Percentiles rank a stretch among this genome's conserved stretches.
Conservation (phyloP, 257 asterid genomes). For the Sherardia arvensis region DNA sequence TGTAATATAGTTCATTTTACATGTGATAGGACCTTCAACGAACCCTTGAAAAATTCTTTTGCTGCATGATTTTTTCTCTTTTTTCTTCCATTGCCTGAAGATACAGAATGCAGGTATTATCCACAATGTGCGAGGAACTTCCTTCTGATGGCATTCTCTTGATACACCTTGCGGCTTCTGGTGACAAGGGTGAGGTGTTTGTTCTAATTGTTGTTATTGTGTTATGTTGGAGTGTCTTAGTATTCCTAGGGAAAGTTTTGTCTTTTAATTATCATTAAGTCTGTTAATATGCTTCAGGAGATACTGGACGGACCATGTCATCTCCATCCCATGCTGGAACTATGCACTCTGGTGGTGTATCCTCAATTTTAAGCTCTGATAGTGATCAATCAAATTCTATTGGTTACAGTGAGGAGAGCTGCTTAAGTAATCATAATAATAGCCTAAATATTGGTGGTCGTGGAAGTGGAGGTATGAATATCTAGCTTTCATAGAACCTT, state of each 20-base stretch:
- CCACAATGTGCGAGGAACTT: slow-evolving; percentile 90
- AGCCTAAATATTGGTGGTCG: slow-evolving; percentile 66
- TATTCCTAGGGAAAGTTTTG: background rate
- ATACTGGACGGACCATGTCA: slow-evolving; percentile 32
- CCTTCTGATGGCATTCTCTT: slow-evolving; percentile 82
- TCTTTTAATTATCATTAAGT: slow-evolving; percentile 8
- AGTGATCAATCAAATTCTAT: slow-evolving; percentile 29
- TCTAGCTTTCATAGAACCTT: background rate
- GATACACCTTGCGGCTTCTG: slow-evolving; percentile 73
- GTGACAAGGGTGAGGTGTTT: slow-evolving; percentile 24
- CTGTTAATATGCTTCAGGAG: slow-evolving; percentile 41
- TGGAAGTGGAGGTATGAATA: slow-evolving; percentile 63
- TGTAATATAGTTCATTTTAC: background rate
- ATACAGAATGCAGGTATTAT: slow-evolving; percentile 59
- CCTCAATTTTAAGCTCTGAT: slow-evolving; percentile 29
- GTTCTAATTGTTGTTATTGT: background rate
- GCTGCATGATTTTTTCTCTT: background rate
- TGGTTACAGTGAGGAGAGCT: slow-evolving; percentile 21
- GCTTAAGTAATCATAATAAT: slow-evolving; percentile 24
- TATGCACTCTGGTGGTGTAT: slow-evolving; percentile 36
- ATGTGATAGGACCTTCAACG: background rate
- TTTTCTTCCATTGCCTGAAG: slow-evolving; percentile 3
- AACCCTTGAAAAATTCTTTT: background rate
- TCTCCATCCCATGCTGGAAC: slow-evolving; percentile 50
- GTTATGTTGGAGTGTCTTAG: background rate